These are phyloP conservation scores for Pilaira anomala DNA, from an alignment of 192 early-diverging fungal species.

Conservation along the genomic window DNA sequence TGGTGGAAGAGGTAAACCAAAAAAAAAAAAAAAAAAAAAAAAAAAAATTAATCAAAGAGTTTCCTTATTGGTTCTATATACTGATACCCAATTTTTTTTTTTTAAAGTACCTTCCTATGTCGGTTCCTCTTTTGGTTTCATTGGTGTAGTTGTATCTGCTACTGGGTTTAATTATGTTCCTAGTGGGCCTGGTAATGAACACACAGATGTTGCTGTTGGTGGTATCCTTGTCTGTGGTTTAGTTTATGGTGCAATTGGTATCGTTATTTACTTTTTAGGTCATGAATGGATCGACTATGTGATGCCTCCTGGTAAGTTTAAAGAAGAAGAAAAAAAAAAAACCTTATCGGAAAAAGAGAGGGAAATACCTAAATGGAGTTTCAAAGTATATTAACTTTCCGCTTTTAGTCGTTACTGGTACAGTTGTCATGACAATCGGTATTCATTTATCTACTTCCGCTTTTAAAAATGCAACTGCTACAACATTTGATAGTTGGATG, in stretches of 20 bases:
- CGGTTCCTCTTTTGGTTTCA: slow-evolving; percentile 55
- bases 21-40: background rate
- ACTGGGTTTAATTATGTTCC: slow-evolving; percentile 44
- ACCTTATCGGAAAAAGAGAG: background rate
- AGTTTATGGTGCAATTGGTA: slow-evolving; percentile 41
- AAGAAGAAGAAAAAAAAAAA: background rate
- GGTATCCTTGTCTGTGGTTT: slow-evolving; percentile 53
- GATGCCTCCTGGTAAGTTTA: slow-evolving; percentile 44
- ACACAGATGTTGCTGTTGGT: slow-evolving; percentile 45
- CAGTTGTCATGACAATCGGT: slow-evolving; percentile 55
- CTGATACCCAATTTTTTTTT: background rate
- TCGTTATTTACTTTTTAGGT: slow-evolving; percentile 44
- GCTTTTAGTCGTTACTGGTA: slow-evolving; percentile 45
- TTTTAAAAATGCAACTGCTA: slow-evolving; percentile 34
- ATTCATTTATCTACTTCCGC: slow-evolving; percentile 47
- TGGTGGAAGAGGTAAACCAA: slow-evolving; percentile 47
- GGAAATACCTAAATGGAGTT: slow-evolving; percentile 3
- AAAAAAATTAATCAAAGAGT: background rate
- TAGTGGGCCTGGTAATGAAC: slow-evolving; percentile 34
- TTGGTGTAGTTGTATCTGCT: slow-evolving; percentile 46
- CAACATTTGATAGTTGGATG: slow-evolving; percentile 51
- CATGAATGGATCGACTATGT: slow-evolving; percentile 45
- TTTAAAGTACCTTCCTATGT: slow-evolving; percentile 49
- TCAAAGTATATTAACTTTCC: background rate
- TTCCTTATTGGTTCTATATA: background rate